Conservation (phyloP, 2,329 filamentous ascomycete species). For the Metarhizium guizhouense region DNA sequence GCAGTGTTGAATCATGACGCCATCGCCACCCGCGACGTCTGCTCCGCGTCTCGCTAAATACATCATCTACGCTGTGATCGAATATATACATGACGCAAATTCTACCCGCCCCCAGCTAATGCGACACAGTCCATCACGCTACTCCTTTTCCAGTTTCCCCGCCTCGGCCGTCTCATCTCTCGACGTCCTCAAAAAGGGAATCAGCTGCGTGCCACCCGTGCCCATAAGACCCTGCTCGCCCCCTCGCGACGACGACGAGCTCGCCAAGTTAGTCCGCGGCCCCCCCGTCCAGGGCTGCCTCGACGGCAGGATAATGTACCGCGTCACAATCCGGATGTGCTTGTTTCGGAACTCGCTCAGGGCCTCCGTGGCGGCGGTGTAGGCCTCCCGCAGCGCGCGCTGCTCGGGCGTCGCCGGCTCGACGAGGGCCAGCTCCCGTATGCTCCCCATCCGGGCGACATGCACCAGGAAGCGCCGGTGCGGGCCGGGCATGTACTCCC, state of each 20-base stretch:
- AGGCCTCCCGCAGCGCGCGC: constrained; percentile 35
- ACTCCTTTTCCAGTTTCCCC: constrained; percentile 18
- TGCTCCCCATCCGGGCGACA: constrained; percentile 61
- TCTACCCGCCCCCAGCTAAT: neutral
- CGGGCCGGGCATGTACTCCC: constrained; percentile 80
- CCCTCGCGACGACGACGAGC: constrained; percentile 28
- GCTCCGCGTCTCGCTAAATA: too few species aligned
- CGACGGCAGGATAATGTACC: constrained; percentile 82
- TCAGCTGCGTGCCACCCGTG: constrained; percentile 77
- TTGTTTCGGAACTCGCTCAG: constrained; percentile 70
- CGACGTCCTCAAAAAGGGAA: constrained; percentile 84
- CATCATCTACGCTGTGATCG: too few species aligned
- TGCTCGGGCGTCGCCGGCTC: constrained; percentile 45
- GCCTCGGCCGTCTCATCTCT: constrained; percentile 64
- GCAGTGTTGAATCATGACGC: too few species aligned
- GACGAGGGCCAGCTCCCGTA: constrained; percentile 56
- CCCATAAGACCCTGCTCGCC: constrained; percentile 53
- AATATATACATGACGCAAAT: too few species aligned
- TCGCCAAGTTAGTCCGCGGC: constrained; percentile 33
- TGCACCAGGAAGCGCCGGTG: constrained; percentile 72
- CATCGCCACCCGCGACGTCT: too few species aligned
- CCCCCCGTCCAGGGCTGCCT: constrained; percentile 26
- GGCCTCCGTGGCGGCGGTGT: constrained; percentile 66
- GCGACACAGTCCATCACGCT: too few species aligned
- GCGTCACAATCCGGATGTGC: constrained; percentile 81